Evolutionary conservation across 2,329 filamentous ascomycete species (phyloP), one percentile per base, ranked within the genome.

Genomic region (Alternaria sp.): DNA sequence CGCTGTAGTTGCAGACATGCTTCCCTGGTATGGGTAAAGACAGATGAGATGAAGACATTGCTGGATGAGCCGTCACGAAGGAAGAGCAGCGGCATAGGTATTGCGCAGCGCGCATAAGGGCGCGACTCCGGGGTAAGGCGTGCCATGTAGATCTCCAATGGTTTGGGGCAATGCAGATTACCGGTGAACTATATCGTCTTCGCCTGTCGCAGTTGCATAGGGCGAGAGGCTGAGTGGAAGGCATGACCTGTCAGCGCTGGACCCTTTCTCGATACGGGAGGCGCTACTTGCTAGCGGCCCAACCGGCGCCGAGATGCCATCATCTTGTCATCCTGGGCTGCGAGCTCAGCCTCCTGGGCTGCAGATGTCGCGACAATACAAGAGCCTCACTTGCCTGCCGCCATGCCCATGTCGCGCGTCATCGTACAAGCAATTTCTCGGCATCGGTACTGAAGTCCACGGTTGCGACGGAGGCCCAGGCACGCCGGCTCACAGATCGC

Each of bases 1-100:
- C 53, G 78, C 65, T 63, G 75, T 69, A 58, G 71, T 67, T 55
- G 73, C 68, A 61, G 72, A 63, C 64, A 83, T 71, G 55, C 76
- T 75, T 71, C 80, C 78, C 79, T 81, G 80, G 64, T 65, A 60
- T 46, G 45, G 59, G 62, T 54, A 37, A 61, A 41, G 25, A 49
- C 33, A 30, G 65, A 57, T 45, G 53, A 33, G 30, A 64, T 56
- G 55, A 57, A 53, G 58, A 64, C 65, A 47, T 55, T 49, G 59
- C 55, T 43, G 50, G 18, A 33, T 44, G 59, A 63, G 7, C 41
- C 53, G 58, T 61, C 58, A 57, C 55, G 56, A 53, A 58, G 44
- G 33, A 30, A 50, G 49, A 58, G 41, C 9, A 55, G 28, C 37
- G 25, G 55, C 41, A 53, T 26, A 41, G 43, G 56, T 33, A 62